Base-by-base conservation (phyloP, 768 basidiomycete genomes). In the Brasilioporus rufonigricans region DNA sequence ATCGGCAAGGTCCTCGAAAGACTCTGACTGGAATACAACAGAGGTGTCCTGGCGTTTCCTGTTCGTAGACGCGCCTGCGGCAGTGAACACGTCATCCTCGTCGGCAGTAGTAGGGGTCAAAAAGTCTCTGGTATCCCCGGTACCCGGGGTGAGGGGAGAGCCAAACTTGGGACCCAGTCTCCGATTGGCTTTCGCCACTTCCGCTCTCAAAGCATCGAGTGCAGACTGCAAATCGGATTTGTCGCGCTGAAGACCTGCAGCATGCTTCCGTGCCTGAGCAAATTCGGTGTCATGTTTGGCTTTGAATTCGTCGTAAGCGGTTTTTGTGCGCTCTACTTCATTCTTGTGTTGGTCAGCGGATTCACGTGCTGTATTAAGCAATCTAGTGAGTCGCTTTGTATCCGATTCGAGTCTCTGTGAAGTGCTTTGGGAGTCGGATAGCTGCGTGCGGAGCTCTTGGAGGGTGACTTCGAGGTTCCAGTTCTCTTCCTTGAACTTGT, bases 401-500 rank as follows among this genome's bases (percentile, higher is more conserved):
- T 98, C 97, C 35, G 82, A 75, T 65, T 95, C 92, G 21, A 91
- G 76, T 43, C 91, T 86, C 59, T 83, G 80, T 4, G 79, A 73
- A 9, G 85, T 77, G 18, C 85, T 72, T 58, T 91, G 85, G 1
- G 83, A 79, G 46, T 89, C 86, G 29, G 79, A 66, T 44, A 89
- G 77, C 60, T 90, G 84, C 1, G 81, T 74, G 36, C 87, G 86
- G 23, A 94, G 79, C 55, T 97, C 94, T 69, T 98, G 96, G 27
- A 93, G 76, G 16, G 83, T 82, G 46, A 98, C 93, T 75, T 98
- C 96, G 53, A 98, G 85, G 66, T 98, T 96, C 97, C 97, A 98
- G 70, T 97, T 98, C 73, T 95, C 93, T 74, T 98, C 96, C 74
- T 93, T 93, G 83, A 86, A 96, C 59, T 93, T 93, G 70, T 98